Base-by-base conservation (phyloP, 2,329 filamentous ascomycete species). In the Ascochyta pisi region DNA sequence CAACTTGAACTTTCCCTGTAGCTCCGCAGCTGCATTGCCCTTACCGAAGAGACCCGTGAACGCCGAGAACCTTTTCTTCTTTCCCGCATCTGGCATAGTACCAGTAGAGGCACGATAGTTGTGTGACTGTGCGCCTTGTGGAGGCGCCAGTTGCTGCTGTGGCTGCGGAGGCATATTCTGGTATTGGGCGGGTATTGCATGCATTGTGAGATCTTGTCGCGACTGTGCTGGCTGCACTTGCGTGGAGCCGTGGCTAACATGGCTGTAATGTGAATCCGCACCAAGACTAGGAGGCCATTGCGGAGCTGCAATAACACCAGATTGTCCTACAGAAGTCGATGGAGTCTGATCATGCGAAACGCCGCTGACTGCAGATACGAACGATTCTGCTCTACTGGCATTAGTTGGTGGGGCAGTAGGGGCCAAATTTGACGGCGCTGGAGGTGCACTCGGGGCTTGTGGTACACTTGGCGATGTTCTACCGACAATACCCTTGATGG, bases 1-100 rank as follows among this genome's bases (percentile, higher is more conserved):
- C 34, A 76, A 40, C 50, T 76, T 77, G 19, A 62, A 66, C 51
- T 75, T 75, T 19, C 70, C 60, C 13, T 50, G 38, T 19, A 56
- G 26, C 34, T 71, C 62, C 10, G 66, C 70, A 12, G 62, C 67
- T 2, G 74, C 73, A 31, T 69, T 73, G 9, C 71, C 74, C 29
- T 78, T 70, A 27, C 74, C 70, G 49, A 82, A 81, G 1, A 82
- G 58, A 31, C 73, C 76, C 4, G 78, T 78, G 10, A 82, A 60
- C 3, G 73, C 64, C 2, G 79, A 81, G 43, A 81, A 79, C 31
- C 79, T 73, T 51, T 79, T 80, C 59, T 80, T 81, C 62, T 74
- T 76, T 46, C 67, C 65, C 3, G 57, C 45, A 34, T 73, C 68
- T 13, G 66, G 58, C 9, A 59, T 50, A 6, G 50, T 52, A n/a